Evolutionary conservation across 139 green algal genomes (phyloP), one percentile per base, ranked within the genome.

Genomic region (Closterium sp.): DNA sequence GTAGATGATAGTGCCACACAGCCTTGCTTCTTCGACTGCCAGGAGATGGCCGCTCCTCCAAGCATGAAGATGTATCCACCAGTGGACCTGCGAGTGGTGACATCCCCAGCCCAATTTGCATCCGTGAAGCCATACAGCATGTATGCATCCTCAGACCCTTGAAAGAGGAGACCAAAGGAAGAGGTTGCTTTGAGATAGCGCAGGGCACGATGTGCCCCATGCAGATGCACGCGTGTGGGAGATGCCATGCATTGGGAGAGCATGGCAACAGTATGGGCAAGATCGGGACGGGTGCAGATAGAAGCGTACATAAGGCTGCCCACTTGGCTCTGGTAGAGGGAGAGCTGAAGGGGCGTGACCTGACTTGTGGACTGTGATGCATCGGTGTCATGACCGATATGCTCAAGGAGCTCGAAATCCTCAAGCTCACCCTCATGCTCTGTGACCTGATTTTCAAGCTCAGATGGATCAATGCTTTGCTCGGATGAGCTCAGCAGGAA

Each of bases 271-370:
- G 66, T 76, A 90, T 36, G 33, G 28, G 88, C 88, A 16, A 91
- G 31, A 76, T 91, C 88, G 25, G 88, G 88, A 35, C 88, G 64
- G 25, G 88, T 91, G 33, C 64, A 91, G 16, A 89, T 36, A n/a
- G 33, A 31, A 12, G 89, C 4, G 33, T 91, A 86, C 33, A 91
- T 31, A 76, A 91, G 33, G 33, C 88, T 88, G 25, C 88, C 88
- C 31, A 91, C 88, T 31, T 89, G 33, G 30, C 12, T 89, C 32
- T 90, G 25, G 88, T 91, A 91, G 25, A 76, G 88, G 28, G 30
- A 91, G 30, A 31, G 88, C 30, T 91, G 38, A 69, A 69, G 43
- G 10, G 43, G 9, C 23, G 43, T 69, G 43, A 69, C 23, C 1
- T 69, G 43, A 9, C 1, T 25, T 69, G 43, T 69, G 43, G 43